Base-by-base conservation (phyloP, 2,329 filamentous ascomycete species). In the Colletotrichum sp. region DNA sequence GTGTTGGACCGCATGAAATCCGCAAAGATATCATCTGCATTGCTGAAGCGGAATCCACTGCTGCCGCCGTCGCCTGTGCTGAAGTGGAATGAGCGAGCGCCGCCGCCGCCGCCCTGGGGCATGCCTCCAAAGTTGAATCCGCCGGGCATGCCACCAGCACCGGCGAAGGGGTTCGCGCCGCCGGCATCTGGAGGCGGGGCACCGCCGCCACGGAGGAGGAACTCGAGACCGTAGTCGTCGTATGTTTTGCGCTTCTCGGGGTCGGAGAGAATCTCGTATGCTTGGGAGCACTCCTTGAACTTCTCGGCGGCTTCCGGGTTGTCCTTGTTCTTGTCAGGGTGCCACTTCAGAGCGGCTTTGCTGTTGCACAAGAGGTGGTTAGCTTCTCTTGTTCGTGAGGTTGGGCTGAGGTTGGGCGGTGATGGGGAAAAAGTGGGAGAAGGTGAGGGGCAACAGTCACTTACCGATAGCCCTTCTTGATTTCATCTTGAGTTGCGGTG, bases 281-380 rank as follows among this genome's bases (percentile, higher is more conserved):
- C 97, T 87, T 99, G 96, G 2, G 96, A 98, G 79, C 96, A 95
- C 85, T 99, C 97, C 88, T 99, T 99, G 90, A 99, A 99, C 86
- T 96, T 98, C 84, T 99, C 97, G 76, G 92, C 89, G 10, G 96
- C 95, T 68, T 92, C 88, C 34, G 96, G 93, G 81, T 96, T 96
- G 87, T 98, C 93, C 86, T 96, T 96, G 90, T 99, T 99, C 90
- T 99, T 99, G 89, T 99, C 97, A 8, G 97, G 97, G 83, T 99
- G 97, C 87, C 93, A 96, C 87, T 96, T 98, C 84, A 99, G 87
- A 71, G 96, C 96, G 72, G 93, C 91, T 90, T 98, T 98, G 78
- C 94, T 95, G 84, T 78, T 75, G 68, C 55, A 76, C 34, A 39
- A 72, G 71, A 65, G 36, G 62, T 81, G 78, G 85, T 89, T 81